Evolutionary conservation across 1,284 basidiomycete genomes (phyloP), one percentile per base, ranked within the genome.

Genomic region (Rhodotorula sp.): DNA sequence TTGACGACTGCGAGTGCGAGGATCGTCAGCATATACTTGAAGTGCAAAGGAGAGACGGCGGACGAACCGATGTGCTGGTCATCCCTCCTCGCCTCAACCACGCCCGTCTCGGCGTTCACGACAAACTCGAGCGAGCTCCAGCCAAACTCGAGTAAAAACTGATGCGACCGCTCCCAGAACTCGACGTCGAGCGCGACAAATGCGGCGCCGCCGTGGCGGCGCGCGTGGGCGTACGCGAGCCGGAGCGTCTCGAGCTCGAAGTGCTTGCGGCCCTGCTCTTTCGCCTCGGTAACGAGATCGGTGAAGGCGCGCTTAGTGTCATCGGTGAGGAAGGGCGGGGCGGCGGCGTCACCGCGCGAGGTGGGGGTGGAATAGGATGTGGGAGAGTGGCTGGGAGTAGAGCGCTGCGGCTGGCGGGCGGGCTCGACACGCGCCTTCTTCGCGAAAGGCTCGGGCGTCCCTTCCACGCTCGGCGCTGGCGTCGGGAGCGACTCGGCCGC

Each of bases 131-230:
- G 39, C 19, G 68, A n/a, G 22, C 36, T 59, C 74, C 74, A 75
- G 4, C 74, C 74, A 44, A 72, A 67, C 46, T 75, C 74, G 44
- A 67, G 64, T 12, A 75, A 19, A 6, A 64, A 39, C 10, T 65
- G 37, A 37, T 69, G 65, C 5, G 69, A 57, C 19, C 61, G 46
- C 59, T 75, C 74, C 71, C 71, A 75, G 9, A 66, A 64, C 64
- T 75, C 74, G 60, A 75, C 66, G 46, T 75, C 74, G 50, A 75
- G 61, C 21, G 70, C 50, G n/a, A 75, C 39, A 48, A 75, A 75
- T 27, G 73, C 64, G 1, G 68, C 71, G 34, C 66, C 69, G 15
- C 74, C 74, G 21, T 66, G 34, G 1, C 9, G 17, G 8, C 32
- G 29, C 12, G 74, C 74, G n/a, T 50, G 50, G 41, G 53, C 48